Evolutionary conservation across 495 filamentous ascomycete species (phyloP).

Genomic region (Aspergillus taichungensis): DNA sequence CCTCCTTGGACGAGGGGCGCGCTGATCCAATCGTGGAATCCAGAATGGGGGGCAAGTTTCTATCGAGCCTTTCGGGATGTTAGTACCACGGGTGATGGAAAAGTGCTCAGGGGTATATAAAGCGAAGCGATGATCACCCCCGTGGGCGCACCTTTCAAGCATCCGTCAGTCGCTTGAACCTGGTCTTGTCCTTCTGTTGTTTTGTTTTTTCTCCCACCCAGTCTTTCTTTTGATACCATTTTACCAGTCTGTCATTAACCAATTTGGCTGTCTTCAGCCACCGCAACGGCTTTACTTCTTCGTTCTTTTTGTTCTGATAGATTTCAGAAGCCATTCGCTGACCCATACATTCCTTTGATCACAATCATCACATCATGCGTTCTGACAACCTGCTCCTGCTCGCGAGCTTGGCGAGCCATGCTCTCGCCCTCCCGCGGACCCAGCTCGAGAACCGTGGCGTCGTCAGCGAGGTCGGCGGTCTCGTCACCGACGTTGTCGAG

Average conservation of each 20-base stretch:
- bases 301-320: slow-evolving; percentile 12
- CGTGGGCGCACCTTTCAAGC: slow-evolving; percentile 10
- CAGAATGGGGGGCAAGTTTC: slow-evolving; percentile 10
- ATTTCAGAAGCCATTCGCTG: slow-evolving; percentile 5
- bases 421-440: slow-evolving; percentile 26
- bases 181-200: slow-evolving; percentile 12
- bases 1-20: slow-evolving; percentile 3
- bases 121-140: slow-evolving; percentile 20
- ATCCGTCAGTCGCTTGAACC: slow-evolving; percentile 16
- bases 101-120: slow-evolving; percentile 36
- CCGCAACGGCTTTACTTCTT: slow-evolving; percentile 2
- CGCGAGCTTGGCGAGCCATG: slow-evolving; percentile 30
- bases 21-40: slow-evolving; percentile 5
- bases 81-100: slow-evolving; percentile 2
- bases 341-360: slow-evolving; percentile 9
- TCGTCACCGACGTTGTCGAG: slow-evolving; percentile 5
- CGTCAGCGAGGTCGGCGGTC: slow-evolving; percentile 4
- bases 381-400: slow-evolving; percentile 25
- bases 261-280: slow-evolving; percentile 15
- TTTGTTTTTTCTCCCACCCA: slow-evolving; percentile 16
- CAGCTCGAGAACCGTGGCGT: slow-evolving; percentile 23
- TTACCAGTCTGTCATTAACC: slow-evolving; percentile 33
- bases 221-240: slow-evolving; percentile 7
- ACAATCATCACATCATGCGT: slow-evolving; percentile 26
- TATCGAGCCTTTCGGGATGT: slow-evolving; percentile 5